Conservation (phyloP, 2,329 filamentous ascomycete species). For the Aspergillus sp. region DNA sequence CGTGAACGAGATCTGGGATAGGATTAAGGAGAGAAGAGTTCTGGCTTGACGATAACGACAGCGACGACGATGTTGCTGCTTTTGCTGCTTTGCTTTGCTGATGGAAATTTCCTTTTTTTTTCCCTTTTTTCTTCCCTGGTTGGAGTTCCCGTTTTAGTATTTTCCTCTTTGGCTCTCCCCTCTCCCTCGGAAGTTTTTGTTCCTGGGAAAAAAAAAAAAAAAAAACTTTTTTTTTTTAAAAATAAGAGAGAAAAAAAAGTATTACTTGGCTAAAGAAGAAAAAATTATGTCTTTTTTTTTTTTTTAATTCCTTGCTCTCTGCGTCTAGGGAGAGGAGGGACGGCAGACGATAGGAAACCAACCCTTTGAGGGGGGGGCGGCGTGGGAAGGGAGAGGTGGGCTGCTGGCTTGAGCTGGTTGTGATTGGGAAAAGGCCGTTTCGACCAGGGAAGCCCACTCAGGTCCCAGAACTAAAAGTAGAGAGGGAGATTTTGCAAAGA, state of each 20-base stretch:
- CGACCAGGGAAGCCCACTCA: constrained; percentile 17
- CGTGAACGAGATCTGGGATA: constrained; percentile 12
- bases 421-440: constrained; percentile 14
- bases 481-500: constrained; percentile 11
- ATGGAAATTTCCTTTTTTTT: constrained; percentile 17
- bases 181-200: constrained; percentile 27
- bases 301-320: constrained; percentile 15
- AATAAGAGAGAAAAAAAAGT: constrained; percentile 13
- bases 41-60: constrained; percentile 13
- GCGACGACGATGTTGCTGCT: constrained; percentile 14
- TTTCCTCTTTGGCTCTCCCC: constrained; percentile 20
- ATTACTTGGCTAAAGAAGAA: neutral
- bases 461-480: constrained; percentile 15
- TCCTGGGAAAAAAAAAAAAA: constrained; percentile 20
- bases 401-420: constrained; percentile 11
- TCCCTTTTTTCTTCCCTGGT: constrained; percentile 13
- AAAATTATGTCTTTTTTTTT: constrained; percentile 13
- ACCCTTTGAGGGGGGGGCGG: constrained; percentile 14
- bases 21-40: constrained; percentile 8
- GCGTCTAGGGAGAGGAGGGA: constrained; percentile 15
- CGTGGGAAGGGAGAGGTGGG: constrained; percentile 14
- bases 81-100: constrained; percentile 7
- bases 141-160: constrained; percentile 17
- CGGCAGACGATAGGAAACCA: constrained; percentile 20
- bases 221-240: constrained; percentile 6